Evolutionary conservation across 2,329 filamentous ascomycete genomes (phyloP), one percentile per base, ranked within the genome.

Genomic region (Penicillium sp.): DNA sequence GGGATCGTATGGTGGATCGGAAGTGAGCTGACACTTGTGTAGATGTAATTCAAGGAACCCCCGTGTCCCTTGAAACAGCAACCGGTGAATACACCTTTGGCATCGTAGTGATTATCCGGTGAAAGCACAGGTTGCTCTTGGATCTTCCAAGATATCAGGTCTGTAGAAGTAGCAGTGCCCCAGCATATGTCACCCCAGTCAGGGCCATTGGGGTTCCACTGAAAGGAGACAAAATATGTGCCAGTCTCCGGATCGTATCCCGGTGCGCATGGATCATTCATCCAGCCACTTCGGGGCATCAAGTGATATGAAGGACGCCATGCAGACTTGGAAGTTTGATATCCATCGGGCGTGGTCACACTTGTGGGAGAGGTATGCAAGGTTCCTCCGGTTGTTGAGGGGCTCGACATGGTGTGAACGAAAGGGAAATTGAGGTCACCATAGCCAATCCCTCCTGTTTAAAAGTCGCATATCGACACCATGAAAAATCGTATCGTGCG

Each of bases 221-320:
- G 52, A 34, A 46, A 54, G 27, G 34, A 54, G 5, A 54, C 42
- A 47, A 47, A 22, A 32, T 54, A 54, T n/a, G 46, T 29, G 7
- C 52, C 52, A 6, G 52, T 49, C 1, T 22, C 11, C 2, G 52
- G 42, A 46, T 54, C 36, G 38, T 54, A 54, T 11, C 52, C 47
- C 13, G 52, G 52, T 8, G 46, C 52, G 42, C 52, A 54, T 5
- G 52, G 52, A 43, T 54, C 52, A 46, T 54, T 54, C 21, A 42
- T 10, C 39, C 39, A 42, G 8, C 39, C 39, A 22, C 39, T 42
- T 14, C 13, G 34, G 1, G 34, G 34, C 34, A 36, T 36, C 11
- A 36, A 36, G 13, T 36, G 34, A n/a, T 36, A 36, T n/a, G 14
- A 36, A 36, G 34, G 34, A 36, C 34, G 34, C 34, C 34, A 36